phyloP scores from a whole-genome alignment of 306 rosid species.

The Casuarina glauca region DNA sequence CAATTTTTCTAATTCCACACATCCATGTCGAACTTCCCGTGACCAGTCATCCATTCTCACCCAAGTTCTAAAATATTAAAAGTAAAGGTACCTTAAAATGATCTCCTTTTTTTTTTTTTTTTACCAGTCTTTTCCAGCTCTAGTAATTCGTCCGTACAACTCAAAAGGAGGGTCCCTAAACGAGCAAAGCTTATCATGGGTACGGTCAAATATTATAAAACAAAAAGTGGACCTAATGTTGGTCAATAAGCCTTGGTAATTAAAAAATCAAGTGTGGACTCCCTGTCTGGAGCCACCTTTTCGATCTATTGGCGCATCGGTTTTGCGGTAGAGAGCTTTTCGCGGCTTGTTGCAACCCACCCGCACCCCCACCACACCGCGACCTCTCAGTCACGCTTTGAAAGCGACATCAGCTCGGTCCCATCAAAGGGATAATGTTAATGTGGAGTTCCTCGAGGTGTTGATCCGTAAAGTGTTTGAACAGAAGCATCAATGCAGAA shows the following conservation, averaged over 20 bases:
- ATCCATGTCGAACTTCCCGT: too few relatives aligned
- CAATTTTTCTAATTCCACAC: too few relatives aligned
- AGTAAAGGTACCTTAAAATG: too few relatives aligned
- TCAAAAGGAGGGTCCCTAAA: not conserved
- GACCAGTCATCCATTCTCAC: not conserved
- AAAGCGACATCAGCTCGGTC: conserved; percentile 16
- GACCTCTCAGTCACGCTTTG: conserved; percentile 9
- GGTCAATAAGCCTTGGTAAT: not conserved
- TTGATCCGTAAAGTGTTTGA: conserved; percentile 2
- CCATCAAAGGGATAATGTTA: not conserved
- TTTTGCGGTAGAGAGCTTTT: conserved; percentile 6
- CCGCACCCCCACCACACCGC: not conserved
- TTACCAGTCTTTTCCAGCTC: too few relatives aligned
- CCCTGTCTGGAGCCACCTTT: not conserved
- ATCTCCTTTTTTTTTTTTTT: too few relatives aligned
- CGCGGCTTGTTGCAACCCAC: conserved; percentile 24
- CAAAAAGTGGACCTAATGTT: not conserved
- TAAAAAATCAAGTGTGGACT: not conserved
- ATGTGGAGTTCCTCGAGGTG: conserved; percentile 9
- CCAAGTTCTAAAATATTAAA: too few relatives aligned
- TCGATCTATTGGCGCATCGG: not conserved
- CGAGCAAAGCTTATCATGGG: not conserved
- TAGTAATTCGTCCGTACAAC: not conserved
- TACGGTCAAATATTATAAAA: not conserved
- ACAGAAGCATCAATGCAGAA: not conserved